A percentile compares a stretch with the other conserved stretches of the same genome.
These are phyloP conservation scores for Tephrocybe sp. DNA, from an alignment of 768 basidiomycete genomes.

Conservation along the genomic window DNA sequence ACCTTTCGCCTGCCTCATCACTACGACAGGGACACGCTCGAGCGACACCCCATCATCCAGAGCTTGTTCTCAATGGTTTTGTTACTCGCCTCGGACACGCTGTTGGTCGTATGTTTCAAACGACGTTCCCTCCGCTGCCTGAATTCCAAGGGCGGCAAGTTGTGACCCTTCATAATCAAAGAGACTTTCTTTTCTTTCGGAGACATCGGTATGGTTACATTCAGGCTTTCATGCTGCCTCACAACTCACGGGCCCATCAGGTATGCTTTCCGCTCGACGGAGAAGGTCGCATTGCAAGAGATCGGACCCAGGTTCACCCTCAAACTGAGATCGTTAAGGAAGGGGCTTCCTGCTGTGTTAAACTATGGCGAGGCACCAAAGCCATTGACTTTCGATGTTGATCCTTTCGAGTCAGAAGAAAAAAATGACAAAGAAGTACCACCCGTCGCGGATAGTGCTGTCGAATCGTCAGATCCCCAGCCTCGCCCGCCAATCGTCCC, in stretches of 20 bases:
- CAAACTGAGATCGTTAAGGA: slow-evolving; percentile 87
- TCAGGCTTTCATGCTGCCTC: background rate
- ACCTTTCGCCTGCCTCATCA: slow-evolving; percentile 1
- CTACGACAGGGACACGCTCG: slow-evolving; percentile 79
- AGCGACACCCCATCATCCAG: slow-evolving; percentile 90
- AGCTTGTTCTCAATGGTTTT: slow-evolving; percentile 93
- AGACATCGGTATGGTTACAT: slow-evolving; percentile 72
- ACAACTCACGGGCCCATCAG: slow-evolving; percentile 35
- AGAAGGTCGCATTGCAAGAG: slow-evolving; percentile 92
- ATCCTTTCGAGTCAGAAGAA: slow-evolving; percentile 33
- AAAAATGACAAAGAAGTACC: slow-evolving; percentile 22
- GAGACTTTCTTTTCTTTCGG: slow-evolving; percentile 97
- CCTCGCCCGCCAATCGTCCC: slow-evolving; percentile 41
- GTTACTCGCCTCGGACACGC: slow-evolving; percentile 92
- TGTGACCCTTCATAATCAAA: slow-evolving; percentile 94
- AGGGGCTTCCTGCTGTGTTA: slow-evolving; percentile 82
- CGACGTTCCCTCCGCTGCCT: slow-evolving; percentile 91
- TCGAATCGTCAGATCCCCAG: slow-evolving; percentile 17
- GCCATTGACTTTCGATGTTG: slow-evolving; percentile 54
- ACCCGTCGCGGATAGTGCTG: slow-evolving; percentile 14
- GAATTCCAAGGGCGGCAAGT: slow-evolving; percentile 97
- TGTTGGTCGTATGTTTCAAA: slow-evolving; percentile 94
- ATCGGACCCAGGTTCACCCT: slow-evolving; percentile 98
- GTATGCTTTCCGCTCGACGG: slow-evolving; percentile 89
- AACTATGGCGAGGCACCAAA: slow-evolving; percentile 64